phyloP scores from a whole-genome alignment of 164 flowering plant species.

The Tetracentron sinense region DNA sequence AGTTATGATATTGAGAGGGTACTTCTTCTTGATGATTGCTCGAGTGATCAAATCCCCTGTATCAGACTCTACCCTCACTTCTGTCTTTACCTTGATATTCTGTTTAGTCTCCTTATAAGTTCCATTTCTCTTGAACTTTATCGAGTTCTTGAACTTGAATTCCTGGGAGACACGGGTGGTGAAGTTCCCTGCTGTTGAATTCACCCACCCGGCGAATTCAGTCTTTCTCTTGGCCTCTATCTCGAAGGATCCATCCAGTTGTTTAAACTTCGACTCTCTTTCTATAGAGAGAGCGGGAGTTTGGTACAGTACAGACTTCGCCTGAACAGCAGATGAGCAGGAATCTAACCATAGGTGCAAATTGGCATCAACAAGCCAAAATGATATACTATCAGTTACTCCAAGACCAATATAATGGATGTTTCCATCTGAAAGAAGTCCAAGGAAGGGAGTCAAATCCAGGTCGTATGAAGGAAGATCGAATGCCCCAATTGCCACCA shows the following conservation, averaged over 20 bases:
- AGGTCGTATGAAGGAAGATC: constrained; percentile 70
- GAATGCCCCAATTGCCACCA: constrained; percentile 78
- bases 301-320: constrained; percentile 20
- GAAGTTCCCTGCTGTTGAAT: constrained; percentile 48
- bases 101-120: constrained; percentile 45
- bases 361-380: constrained; percentile 87
- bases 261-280: constrained; percentile 18
- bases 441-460: constrained; percentile 74
- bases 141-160: constrained; percentile 37
- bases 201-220: constrained; percentile 57
- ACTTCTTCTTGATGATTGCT: constrained; percentile 17
- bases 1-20: constrained; percentile 41
- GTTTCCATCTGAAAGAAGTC: constrained; percentile 51
- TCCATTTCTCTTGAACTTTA: constrained; percentile 43
- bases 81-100: constrained; percentile 30
- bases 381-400: constrained; percentile 46
- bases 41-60: constrained; percentile 20
- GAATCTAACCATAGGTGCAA: constrained; percentile 77
- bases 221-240: constrained; percentile 33
- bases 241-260: constrained; percentile 55
- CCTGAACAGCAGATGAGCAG: constrained; percentile 27
- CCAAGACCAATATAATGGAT: constrained; percentile 47
- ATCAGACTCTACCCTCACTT: constrained; percentile 23
- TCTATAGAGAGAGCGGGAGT: constrained; percentile 18
- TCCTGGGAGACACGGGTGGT: constrained; percentile 37